These are phyloP conservation scores for Cenchrus fungigraminus DNA, from an alignment of 176 grass and related monocot genomes.

Conservation along the genomic window DNA sequence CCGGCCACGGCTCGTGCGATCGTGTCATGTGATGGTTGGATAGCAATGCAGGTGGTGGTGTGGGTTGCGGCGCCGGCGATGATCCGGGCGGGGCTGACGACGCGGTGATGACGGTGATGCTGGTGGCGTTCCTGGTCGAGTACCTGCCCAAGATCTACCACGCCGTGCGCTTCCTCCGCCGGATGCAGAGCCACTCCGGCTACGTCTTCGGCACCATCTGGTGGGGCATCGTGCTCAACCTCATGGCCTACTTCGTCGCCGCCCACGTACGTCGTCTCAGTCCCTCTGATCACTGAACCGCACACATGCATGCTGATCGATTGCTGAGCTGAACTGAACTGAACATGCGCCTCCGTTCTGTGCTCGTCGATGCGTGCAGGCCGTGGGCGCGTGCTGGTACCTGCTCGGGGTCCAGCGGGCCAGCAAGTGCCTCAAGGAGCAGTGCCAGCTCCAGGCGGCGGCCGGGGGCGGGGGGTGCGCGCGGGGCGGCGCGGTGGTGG, in stretches of 20 bases:
- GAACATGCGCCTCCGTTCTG: background rate
- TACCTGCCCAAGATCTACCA: constrained; percentile 96
- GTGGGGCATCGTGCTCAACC: constrained; percentile 86
- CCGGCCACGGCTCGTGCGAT: too few relatives aligned
- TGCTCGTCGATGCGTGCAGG: constrained; percentile 37
- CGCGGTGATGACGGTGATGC: constrained; percentile 75
- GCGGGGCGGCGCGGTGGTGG: constrained; percentile 39
- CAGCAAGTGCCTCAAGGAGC: constrained; percentile 68
- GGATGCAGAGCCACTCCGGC: constrained; percentile 67
- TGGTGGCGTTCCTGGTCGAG: constrained; percentile 72
- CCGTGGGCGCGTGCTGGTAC: constrained; percentile 91
- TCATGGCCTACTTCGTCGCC: constrained; percentile 96
- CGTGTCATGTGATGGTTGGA: background rate
- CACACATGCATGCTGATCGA: background rate
- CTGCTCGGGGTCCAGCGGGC: constrained; percentile 85
- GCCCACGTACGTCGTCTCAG: constrained; percentile 51
- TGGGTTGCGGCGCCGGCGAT: constrained; percentile 83
- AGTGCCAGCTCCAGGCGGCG: constrained; percentile 40
- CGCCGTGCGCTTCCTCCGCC: constrained; percentile 67
- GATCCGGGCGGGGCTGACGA: constrained; percentile 64
- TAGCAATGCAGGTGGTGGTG: constrained; percentile 52
- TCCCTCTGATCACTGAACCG: background rate
- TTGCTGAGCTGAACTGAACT: background rate
- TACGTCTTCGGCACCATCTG: constrained; percentile 89
- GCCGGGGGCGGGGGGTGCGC: constrained; percentile 36